These are phyloP conservation scores for Colletotrichum eleusines DNA, from an alignment of 2,329 filamentous ascomycete species.

Conservation along the genomic window DNA sequence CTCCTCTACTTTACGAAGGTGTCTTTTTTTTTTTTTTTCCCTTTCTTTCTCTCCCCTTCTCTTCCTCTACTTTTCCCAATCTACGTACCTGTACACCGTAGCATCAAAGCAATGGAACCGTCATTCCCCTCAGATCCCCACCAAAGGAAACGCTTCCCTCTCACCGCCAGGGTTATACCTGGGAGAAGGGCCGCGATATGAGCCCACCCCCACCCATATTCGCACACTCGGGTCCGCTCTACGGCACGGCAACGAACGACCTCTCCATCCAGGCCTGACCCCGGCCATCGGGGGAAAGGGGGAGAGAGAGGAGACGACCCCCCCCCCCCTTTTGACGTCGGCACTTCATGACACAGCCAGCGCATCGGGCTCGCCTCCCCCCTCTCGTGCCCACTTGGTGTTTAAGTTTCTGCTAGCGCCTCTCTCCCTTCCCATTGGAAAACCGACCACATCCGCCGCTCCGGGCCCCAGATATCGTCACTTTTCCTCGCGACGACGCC, in stretches of 20 bases:
- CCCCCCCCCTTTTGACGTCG: neutral
- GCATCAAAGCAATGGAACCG: no score
- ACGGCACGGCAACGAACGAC: conserved; percentile 21
- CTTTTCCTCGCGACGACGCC: neutral
- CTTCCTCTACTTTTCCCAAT: fast-evolving
- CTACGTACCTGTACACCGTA: no score
- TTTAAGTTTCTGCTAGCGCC: neutral
- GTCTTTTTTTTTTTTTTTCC: neutral
- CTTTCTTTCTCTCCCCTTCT: neutral
- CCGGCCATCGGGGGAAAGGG: neutral
- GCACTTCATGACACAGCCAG: neutral
- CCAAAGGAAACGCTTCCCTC: neutral
- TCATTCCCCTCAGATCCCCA: no score
- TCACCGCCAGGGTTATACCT: neutral
- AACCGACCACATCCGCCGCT: neutral
- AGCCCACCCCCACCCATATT: neutral
- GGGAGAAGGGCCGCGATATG: neutral
- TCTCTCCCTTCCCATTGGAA: neutral
- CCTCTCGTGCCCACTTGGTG: neutral
- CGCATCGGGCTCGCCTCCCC: neutral
- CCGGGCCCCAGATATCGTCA: neutral
- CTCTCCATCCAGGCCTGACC: neutral
- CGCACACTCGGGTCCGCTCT: conserved; percentile 7
- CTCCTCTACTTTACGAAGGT: no score
- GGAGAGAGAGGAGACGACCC: no score